phyloP scores from a whole-genome alignment of 1,284 basidiomycete species.

The Caloboletus inedulis region DNA sequence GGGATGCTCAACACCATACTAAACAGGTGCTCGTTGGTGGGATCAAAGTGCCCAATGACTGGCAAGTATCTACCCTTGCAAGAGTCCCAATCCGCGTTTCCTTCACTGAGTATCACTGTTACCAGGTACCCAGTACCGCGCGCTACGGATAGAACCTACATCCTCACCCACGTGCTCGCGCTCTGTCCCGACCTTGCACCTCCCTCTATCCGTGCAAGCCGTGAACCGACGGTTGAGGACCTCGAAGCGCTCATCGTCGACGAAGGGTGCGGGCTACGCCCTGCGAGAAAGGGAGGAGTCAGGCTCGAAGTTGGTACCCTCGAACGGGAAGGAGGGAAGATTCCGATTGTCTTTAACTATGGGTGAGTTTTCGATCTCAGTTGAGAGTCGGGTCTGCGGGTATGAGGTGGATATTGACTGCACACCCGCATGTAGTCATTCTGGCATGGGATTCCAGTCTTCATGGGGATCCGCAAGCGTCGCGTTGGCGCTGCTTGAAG shows the following conservation, averaged over 20 bases:
- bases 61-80: conserved; percentile 38
- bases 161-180: conserved; percentile 54
- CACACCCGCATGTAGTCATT: conserved; percentile 37
- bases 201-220: conserved; percentile 46
- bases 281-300: conserved; percentile 64
- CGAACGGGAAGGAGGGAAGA: conserved; percentile 27
- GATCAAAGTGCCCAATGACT: conserved; percentile 58
- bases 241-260: conserved; percentile 61
- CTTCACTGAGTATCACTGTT: neutral
- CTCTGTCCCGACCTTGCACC: conserved; percentile 69
- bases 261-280: conserved; percentile 71
- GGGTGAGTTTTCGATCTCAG: conserved; percentile 55
- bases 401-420: neutral
- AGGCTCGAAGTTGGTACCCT: conserved; percentile 61
- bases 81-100: neutral
- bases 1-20: neutral
- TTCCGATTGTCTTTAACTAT: conserved; percentile 55
- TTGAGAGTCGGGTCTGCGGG: neutral
- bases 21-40: conserved; percentile 65
- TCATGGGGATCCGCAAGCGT: conserved; percentile 69
- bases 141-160: conserved; percentile 56
- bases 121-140: conserved; percentile 55
- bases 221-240: conserved; percentile 59
- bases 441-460: conserved; percentile 68
- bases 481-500: conserved; percentile 53